Base-by-base conservation (phyloP, 345 rosid genomes). In the Salix brachista region DNA sequence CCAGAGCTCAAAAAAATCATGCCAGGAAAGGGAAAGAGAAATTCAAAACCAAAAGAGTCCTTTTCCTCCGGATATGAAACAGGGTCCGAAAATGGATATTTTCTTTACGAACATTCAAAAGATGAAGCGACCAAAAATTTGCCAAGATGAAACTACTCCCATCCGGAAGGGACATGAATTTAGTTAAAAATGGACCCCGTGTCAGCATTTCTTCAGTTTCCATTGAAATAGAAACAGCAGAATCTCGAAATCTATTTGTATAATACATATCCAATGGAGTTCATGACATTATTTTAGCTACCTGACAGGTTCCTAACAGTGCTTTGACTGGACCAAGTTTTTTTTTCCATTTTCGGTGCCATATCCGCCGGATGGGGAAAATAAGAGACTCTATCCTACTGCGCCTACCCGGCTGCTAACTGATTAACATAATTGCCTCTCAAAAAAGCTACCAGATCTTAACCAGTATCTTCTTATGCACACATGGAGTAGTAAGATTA, bases 51-150 rank as follows among this genome's bases (percentile, higher is more conserved):
- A 81, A 86, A 86, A 80, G 65, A 72, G 36, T 69, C 85, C 76
- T 81, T 87, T 83, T 71, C 67, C 65, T 67, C 71, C 16, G 64
- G 68, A 52, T 69, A 21, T 74, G 62, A 77, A 84, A 79, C 74
- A 75, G 77, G 82, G 72, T 61, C 85, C 86, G 79, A 83, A 86
- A 79, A 85, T 86, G 77, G 89, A 83, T 77, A 90, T 81, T 34
- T 70, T 85, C 85, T 64, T 68, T 66, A 75, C 73, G 36, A 65
- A 67, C 39, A 13, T 44, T 12, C 17, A 44, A 44, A 66, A 71
- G 75, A 70, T n/a, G 65, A 48, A 61, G 39, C 23, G n/a, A 74
- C 37, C 30, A 77, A 74, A 70, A 52, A 12, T 69, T 69, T 46
- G 65, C 75, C 77, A 34, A 65, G 54, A 81, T 65, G 52, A 72